Evolutionary conservation across 2,329 filamentous ascomycete species (phyloP).

Genomic region (Penicillium rolfsii): DNA sequence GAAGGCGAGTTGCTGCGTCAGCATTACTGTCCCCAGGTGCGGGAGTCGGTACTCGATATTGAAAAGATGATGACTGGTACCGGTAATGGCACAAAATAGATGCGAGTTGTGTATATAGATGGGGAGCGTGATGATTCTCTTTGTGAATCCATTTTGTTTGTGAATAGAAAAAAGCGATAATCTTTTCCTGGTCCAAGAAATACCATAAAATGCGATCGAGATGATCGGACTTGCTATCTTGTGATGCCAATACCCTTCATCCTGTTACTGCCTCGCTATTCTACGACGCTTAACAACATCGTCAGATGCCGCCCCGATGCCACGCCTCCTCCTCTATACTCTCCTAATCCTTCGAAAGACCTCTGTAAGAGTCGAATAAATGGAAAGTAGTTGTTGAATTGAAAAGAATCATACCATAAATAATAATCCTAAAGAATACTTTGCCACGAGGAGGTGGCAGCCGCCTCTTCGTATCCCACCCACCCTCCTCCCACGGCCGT

Average conservation of each 20-base stretch:
- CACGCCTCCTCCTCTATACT: neutral
- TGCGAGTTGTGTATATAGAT: conserved; percentile 14
- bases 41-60: conserved; percentile 71
- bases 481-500: neutral
- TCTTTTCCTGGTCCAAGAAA: neutral
- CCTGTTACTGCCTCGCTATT: no score
- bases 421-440: neutral
- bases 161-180: conserved; percentile 4
- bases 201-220: no score
- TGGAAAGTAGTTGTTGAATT: neutral
- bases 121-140: conserved; percentile 11
- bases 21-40: conserved; percentile 85
- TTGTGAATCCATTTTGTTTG: conserved; percentile 1
- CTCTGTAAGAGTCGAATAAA: neutral
- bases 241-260: neutral
- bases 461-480: neutral
- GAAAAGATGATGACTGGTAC: conserved; percentile 63
- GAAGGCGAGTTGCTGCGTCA: conserved; percentile 83
- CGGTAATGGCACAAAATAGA: conserved; percentile 29
- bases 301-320: neutral
- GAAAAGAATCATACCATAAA: neutral
- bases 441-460: neutral
- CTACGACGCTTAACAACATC: no score
- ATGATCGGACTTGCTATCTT: neutral
- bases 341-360: neutral